A percentile compares a stretch with the other conserved stretches of the same genome.
Conservation (phyloP, 176 grass and related monocot species). For the Saccharum officinarum region DNA sequence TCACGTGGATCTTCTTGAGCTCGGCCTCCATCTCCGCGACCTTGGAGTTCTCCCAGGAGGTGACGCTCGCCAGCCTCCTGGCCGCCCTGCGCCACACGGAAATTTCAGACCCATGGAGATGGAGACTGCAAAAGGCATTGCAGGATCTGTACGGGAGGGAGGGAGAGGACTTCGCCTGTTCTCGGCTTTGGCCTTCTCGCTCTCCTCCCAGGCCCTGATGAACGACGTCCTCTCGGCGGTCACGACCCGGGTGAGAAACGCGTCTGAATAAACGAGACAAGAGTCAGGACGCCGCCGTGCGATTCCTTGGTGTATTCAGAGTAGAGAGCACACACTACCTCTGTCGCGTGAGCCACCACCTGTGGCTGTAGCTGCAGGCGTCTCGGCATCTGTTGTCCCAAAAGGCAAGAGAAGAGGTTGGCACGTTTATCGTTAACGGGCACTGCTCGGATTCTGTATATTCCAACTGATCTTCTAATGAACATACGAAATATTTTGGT, state of each 20-base stretch:
- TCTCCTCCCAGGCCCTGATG: constrained; percentile 82
- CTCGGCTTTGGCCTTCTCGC: constrained; percentile 66
- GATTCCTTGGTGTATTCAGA: not conserved
- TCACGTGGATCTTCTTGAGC: constrained; percentile 64
- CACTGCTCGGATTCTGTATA: not conserved
- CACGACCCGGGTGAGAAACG: constrained; percentile 40
- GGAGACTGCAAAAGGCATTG: not conserved
- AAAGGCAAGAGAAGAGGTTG: constrained; percentile 2
- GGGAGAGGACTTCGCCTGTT: constrained; percentile 40
- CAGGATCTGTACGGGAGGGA: not conserved
- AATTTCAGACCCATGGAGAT: not conserved
- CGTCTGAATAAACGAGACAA: constrained; percentile 23
- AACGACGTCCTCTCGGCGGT: constrained; percentile 53
- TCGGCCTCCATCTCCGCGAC: constrained; percentile 61
- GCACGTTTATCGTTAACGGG: not conserved
- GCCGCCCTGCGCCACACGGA: constrained; percentile 38
- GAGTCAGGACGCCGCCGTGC: not conserved
- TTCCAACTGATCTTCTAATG: not conserved
- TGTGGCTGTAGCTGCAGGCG: constrained; percentile 22
- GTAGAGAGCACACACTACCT: constrained; percentile 20
- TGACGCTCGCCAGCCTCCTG: constrained; percentile 52
- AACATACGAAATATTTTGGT: not conserved
- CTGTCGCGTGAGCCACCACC: constrained; percentile 37
- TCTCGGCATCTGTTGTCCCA: constrained; percentile 36
- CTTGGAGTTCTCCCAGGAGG: constrained; percentile 74